These are phyloP conservation scores for Erysimum cheiri DNA, from an alignment of 441 rosid genomes.

Conservation along the genomic window DNA sequence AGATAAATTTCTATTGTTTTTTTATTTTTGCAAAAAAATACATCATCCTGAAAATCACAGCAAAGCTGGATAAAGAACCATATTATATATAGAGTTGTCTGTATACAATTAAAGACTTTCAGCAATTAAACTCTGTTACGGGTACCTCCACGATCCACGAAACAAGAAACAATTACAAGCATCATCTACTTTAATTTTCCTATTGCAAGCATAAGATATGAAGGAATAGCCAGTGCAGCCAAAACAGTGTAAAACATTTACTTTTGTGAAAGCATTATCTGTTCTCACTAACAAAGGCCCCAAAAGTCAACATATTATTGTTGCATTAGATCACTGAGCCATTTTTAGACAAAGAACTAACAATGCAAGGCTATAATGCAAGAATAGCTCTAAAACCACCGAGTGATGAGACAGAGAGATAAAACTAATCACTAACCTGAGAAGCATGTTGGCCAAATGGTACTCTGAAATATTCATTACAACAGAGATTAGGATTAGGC, in stretches of 20 bases:
- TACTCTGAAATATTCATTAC: conserved; percentile 58
- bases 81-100: neutral
- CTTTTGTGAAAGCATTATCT: conserved; percentile 12
- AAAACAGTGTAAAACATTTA: conserved; percentile 24
- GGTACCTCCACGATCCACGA: neutral
- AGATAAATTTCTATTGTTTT: neutral
- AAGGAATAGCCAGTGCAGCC: conserved; percentile 29
- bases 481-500: conserved; percentile 38
- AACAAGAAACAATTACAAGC: conserved; percentile 25
- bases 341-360: conserved; percentile 28
- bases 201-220: conserved; percentile 8
- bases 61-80: conserved; percentile 5
- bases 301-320: conserved; percentile 11
- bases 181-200: conserved; percentile 23
- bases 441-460: conserved; percentile 64
- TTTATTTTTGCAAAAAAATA: neutral
- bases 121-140: conserved; percentile 10
- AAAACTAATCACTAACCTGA: conserved; percentile 58
- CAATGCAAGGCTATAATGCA: conserved; percentile 18
- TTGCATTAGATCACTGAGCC: conserved; percentile 20
- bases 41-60: neutral
- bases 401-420: conserved; percentile 24
- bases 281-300: conserved; percentile 12
- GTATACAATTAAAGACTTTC: conserved; percentile 20
- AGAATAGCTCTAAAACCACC: conserved; percentile 12